phyloP scores from a whole-genome alignment of 2,329 filamentous ascomycete genomes.

The Pyricularia sp. region DNA sequence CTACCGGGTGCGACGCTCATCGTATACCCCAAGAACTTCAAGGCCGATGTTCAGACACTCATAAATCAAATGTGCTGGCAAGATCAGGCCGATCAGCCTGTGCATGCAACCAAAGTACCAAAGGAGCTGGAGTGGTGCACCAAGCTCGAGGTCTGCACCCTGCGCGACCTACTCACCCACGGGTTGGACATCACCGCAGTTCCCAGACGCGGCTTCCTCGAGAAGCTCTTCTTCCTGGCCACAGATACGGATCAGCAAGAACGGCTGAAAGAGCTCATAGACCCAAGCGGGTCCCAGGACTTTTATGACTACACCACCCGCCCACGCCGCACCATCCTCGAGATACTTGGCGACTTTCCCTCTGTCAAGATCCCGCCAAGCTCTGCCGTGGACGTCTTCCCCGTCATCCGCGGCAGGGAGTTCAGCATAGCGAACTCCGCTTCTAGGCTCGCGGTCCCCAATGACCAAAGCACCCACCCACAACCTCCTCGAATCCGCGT shows the following conservation, averaged over 20 bases:
- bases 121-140: conserved; percentile 3
- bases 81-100: conserved; percentile 56
- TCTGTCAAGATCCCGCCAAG: conserved; percentile 73
- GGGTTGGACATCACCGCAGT: conserved; percentile 87
- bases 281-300: conserved; percentile 75
- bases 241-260: conserved; percentile 64
- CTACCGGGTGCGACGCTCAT: conserved; percentile 72
- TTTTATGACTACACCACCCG: conserved; percentile 94
- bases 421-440: conserved; percentile 86
- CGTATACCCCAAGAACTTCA: conserved; percentile 82
- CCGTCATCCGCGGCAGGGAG: conserved; percentile 75
- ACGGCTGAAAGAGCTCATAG: conserved; percentile 73
- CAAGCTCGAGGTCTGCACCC: conserved; percentile 37
- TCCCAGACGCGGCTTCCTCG: conserved; percentile 79
- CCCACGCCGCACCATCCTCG: conserved; percentile 80
- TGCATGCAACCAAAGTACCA: conserved; percentile 29
- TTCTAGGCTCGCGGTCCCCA: conserved; percentile 19
- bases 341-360: conserved; percentile 85
- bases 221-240: conserved; percentile 67
- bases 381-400: conserved; percentile 64
- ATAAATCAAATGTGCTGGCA: conserved; percentile 75
- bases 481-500: conserved; percentile 25
- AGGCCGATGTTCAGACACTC: conserved; percentile 67
- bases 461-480: background rate
- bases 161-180: conserved; percentile 69